Evolutionary conservation across 73 alveolate genomes (phyloP).

Genomic region (Symbiodinium natans): DNA sequence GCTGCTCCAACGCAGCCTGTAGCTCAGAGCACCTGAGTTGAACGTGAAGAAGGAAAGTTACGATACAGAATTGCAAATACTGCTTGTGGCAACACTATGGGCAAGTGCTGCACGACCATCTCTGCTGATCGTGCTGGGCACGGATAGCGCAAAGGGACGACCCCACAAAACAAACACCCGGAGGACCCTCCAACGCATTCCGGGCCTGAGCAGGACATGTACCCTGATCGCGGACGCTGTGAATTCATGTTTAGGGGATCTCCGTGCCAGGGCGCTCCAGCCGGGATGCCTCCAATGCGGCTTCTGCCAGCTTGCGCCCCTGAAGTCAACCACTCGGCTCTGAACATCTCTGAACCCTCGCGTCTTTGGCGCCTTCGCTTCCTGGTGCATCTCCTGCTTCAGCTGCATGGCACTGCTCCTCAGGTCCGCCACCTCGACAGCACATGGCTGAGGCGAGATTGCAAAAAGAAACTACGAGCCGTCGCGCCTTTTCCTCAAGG

Average conservation of each 20-base stretch:
- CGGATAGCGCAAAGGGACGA: no score
- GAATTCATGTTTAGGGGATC: background rate
- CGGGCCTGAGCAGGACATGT: no score
- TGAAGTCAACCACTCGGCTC: background rate
- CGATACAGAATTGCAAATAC: no score
- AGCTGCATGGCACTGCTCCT: slow-evolving; percentile 4
- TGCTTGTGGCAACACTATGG: no score
- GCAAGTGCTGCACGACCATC: no score
- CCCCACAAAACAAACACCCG: no score
- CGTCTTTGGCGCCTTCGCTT: background rate
- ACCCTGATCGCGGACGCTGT: background rate
- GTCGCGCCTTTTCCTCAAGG: slow-evolving; percentile 49
- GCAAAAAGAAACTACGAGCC: no score
- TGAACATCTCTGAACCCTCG: background rate
- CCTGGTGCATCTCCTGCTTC: background rate
- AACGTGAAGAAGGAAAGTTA: no score
- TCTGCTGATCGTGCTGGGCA: no score
- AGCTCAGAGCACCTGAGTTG: background rate
- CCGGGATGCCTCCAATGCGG: background rate
- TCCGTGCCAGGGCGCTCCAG: background rate
- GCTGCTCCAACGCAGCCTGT: background rate
- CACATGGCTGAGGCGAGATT: no score
- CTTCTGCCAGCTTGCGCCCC: background rate
- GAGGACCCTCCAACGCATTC: no score
- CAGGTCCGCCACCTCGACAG: background rate